A percentile compares a stretch with the other conserved stretches of the same genome.
These are phyloP conservation scores for Blastomyces silverae DNA, from an alignment of 2,329 filamentous ascomycete species.

Conservation along the genomic window DNA sequence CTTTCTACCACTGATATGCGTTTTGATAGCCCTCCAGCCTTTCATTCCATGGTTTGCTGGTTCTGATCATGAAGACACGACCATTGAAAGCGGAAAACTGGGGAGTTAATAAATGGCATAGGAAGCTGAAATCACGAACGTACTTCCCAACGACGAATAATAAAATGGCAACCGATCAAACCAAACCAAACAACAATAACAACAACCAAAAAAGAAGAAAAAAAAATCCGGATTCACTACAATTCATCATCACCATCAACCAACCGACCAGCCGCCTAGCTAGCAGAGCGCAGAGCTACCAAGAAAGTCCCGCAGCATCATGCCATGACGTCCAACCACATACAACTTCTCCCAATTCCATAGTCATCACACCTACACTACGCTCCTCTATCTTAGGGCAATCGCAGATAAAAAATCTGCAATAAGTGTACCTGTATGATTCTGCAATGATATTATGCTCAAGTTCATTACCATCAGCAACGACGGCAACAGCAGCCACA, in stretches of 20 bases:
- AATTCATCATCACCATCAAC: neutral
- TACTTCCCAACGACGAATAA: too few species aligned
- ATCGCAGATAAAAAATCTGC: conserved; percentile 26
- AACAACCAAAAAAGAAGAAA: too few species aligned
- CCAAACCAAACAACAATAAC: too few species aligned
- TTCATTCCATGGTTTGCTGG: too few species aligned
- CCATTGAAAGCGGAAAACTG: too few species aligned
- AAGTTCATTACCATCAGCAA: neutral
- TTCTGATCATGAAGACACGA: too few species aligned
- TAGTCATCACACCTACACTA: conserved; percentile 38
- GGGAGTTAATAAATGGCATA: too few species aligned
- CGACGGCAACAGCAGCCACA: neutral
- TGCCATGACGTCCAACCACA: neutral
- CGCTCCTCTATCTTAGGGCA: conserved; percentile 30
- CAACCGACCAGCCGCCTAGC: neutral
- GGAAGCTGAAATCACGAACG: too few species aligned
- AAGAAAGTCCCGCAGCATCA: neutral
- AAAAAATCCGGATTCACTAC: neutral
- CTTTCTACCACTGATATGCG: too few species aligned
- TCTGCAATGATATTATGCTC: neutral
- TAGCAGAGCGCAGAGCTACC: neutral
- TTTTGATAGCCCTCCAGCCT: too few species aligned
- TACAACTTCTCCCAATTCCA: conserved; percentile 36
- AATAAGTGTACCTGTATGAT: conserved; percentile 17
- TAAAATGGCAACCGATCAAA: too few species aligned